A percentile compares a stretch with the other conserved stretches of the same genome.
Conservation (phyloP, 2,329 filamentous ascomycete genomes). For the Ceratocystis albifundus region DNA sequence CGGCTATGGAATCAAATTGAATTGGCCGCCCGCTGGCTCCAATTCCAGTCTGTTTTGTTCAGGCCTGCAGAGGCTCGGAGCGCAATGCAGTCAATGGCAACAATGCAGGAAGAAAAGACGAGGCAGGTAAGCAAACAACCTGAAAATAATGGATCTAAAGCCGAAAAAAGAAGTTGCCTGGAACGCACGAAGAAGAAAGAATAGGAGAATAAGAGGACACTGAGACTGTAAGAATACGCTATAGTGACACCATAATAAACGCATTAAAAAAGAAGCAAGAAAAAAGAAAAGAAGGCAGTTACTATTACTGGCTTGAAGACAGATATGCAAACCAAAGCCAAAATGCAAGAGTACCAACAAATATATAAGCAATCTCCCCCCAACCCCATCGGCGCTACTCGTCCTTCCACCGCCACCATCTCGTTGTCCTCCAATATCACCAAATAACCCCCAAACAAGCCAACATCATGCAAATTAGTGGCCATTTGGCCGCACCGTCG, state of each 20-base stretch:
- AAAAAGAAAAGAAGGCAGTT: too few relatives aligned
- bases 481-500: neutral
- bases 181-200: neutral
- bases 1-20: conserved; percentile 9
- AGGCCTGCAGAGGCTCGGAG: neutral
- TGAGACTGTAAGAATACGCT: neutral
- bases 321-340: too few relatives aligned
- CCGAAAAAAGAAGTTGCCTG: neutral
- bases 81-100: neutral
- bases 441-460: neutral
- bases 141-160: neutral
- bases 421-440: neutral
- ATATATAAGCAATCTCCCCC: too few relatives aligned
- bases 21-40: neutral
- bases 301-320: neutral
- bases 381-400: too few relatives aligned
- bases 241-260: neutral
- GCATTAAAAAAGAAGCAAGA: neutral
- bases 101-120: neutral
- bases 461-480: neutral
- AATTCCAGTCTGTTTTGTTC: neutral
- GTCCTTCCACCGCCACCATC: too few relatives aligned
- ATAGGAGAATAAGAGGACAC: too few relatives aligned
- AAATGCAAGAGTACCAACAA: too few relatives aligned
- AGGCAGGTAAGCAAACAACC: neutral